These are phyloP conservation scores for Schizochytrium sp. DNA, from an alignment of 108 stramenopile genomes.

Conservation along the genomic window DNA sequence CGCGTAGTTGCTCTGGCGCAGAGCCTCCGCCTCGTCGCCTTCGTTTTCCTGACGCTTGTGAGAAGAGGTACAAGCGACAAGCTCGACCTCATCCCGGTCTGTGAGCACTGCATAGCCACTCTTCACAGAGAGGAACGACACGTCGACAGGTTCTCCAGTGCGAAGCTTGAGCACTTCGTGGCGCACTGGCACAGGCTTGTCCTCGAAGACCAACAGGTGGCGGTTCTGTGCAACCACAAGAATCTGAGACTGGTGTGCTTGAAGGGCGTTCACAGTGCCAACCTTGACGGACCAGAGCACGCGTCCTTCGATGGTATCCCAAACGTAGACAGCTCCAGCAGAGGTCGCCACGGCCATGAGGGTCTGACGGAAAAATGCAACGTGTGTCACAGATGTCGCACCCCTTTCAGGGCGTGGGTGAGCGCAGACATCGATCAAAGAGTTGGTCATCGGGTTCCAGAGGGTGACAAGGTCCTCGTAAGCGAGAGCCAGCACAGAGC, in stretches of 20 bases:
- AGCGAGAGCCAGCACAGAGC: conserved; percentile 44
- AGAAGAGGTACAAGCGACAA: neutral
- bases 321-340: neutral
- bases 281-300: conserved; percentile 5
- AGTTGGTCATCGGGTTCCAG: conserved; percentile 55
- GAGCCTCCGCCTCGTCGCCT: neutral
- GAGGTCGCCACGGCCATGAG: conserved; percentile 9
- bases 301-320: conserved; percentile 30
- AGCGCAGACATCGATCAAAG: neutral
- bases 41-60: neutral
- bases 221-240: conserved; percentile 45
- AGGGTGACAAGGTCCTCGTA: conserved; percentile 32
- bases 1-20: conserved; percentile 4
- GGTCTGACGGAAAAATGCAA: conserved; percentile 50
- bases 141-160: neutral
- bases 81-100: neutral
- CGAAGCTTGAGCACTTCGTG: neutral
- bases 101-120: neutral
- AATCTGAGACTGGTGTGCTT: neutral
- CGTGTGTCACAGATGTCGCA: neutral
- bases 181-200: conserved; percentile 4
- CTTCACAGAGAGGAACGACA: neutral
- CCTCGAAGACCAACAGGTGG: conserved; percentile 29
- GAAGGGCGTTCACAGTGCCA: neutral
- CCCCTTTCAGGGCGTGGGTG: neutral